Evolutionary conservation across 2,329 filamentous ascomycete genomes (phyloP).

Genomic region (Sporothrix variecibatus): DNA sequence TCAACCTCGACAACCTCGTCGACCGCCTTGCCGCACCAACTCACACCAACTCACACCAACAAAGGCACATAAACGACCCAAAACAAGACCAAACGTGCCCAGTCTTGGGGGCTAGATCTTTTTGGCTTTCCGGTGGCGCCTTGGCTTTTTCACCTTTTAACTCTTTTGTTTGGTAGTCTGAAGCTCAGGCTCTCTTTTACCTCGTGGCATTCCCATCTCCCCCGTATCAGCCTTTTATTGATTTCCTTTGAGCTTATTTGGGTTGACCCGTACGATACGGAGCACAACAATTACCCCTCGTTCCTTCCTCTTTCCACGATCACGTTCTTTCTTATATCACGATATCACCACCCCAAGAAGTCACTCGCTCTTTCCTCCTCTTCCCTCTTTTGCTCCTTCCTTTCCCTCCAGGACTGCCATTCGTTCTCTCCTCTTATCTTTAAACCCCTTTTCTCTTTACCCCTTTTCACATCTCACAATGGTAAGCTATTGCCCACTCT

Average conservation of each 20-base stretch:
- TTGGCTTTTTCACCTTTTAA: background rate
- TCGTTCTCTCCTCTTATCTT: background rate
- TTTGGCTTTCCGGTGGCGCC: background rate
- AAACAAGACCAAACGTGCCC: background rate
- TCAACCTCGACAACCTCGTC: background rate
- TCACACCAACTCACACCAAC: background rate
- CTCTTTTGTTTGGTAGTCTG: background rate
- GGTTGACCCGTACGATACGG: background rate
- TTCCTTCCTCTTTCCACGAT: background rate
- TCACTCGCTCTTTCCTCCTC: background rate
- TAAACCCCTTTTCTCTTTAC: background rate
- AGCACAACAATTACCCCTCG: background rate
- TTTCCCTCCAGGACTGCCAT: background rate
- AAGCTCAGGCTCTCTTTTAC: background rate
- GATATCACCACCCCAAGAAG: background rate
- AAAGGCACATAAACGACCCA: background rate
- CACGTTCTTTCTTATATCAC: background rate
- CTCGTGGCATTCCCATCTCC: background rate
- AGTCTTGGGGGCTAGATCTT: background rate
- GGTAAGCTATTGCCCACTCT: background rate
- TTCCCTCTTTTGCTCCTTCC: background rate
- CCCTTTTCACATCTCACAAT: background rate
- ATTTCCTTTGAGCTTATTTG: background rate
- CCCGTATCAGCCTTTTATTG: background rate
- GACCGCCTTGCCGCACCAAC: constrained; percentile 1